These are phyloP conservation scores for Yarrowia alimentaria DNA, from an alignment of 805 yeast species.

Conservation along the genomic window DNA sequence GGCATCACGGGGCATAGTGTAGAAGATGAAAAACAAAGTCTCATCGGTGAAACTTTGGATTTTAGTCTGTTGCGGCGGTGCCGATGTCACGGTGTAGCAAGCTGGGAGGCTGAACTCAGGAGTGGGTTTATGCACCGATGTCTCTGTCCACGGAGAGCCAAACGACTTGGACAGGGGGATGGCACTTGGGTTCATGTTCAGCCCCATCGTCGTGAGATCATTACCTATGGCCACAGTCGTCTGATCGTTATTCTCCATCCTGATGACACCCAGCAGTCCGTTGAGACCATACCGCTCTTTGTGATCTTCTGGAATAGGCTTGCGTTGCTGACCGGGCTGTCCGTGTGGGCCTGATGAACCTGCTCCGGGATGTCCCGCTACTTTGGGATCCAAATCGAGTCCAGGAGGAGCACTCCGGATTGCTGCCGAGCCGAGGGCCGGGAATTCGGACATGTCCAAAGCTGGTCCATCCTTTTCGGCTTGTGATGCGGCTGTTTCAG, in stretches of 20 bases:
- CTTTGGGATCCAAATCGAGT: constrained; percentile 25
- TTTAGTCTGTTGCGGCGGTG: constrained; percentile 47
- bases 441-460: constrained; percentile 34
- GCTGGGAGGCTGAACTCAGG: constrained; percentile 72
- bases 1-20: constrained; percentile 88
- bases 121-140: constrained; percentile 84
- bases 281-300: constrained; percentile 66
- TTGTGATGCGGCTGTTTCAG: constrained; percentile 21
- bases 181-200: constrained; percentile 51
- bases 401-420: constrained; percentile 21
- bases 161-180: constrained; percentile 58
- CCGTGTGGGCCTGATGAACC: constrained; percentile 23
- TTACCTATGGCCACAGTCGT: constrained; percentile 71
- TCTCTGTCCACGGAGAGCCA: constrained; percentile 94
- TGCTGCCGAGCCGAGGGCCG: constrained; percentile 33
- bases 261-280: constrained; percentile 59
- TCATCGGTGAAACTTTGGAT: constrained; percentile 70
- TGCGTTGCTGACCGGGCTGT: constrained; percentile 22
- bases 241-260: constrained; percentile 61
- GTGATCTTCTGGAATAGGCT: constrained; percentile 38
- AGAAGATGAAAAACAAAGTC: constrained; percentile 88
- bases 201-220: constrained; percentile 65
- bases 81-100: constrained; percentile 47
- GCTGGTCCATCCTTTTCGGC: constrained; percentile 27
- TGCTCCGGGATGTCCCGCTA: constrained; percentile 21